Evolutionary conservation across 2,329 filamentous ascomycete genomes (phyloP).

Genomic region (Lachnellula cervina): DNA sequence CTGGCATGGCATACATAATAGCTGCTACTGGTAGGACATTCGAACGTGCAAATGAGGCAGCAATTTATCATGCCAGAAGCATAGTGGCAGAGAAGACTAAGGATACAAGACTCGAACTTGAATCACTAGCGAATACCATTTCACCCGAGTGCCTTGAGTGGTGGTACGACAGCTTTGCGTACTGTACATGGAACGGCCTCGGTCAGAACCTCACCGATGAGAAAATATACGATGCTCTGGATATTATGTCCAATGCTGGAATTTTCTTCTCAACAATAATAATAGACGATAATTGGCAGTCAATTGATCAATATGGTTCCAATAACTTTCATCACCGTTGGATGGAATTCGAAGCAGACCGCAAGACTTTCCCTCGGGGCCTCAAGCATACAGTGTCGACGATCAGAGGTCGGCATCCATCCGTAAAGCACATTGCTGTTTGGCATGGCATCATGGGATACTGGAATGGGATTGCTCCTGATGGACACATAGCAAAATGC

Average conservation of each 20-base stretch:
- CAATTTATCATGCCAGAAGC: slow-evolving; percentile 5
- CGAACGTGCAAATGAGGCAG: slow-evolving; percentile 7
- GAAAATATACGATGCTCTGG: slow-evolving; percentile 5
- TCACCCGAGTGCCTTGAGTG: background rate
- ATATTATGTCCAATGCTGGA: slow-evolving; percentile 1
- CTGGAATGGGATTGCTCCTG: slow-evolving; percentile 13
- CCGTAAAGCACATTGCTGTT: slow-evolving; percentile 13
- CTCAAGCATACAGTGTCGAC: slow-evolving; percentile 4
- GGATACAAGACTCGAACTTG: background rate
- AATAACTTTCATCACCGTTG: slow-evolving; percentile 12
- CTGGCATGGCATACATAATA: slow-evolving; percentile 1
- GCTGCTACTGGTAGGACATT: slow-evolving; percentile 5
- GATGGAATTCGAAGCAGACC: slow-evolving; percentile 11
- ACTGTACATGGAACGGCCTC: slow-evolving; percentile 17
- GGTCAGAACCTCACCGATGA: slow-evolving; percentile 6
- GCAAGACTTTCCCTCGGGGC: slow-evolving; percentile 8
- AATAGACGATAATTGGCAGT: slow-evolving; percentile 20
- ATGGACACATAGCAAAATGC: slow-evolving; percentile 3
- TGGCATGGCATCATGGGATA: slow-evolving; percentile 18
- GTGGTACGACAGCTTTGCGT: slow-evolving; percentile 8
- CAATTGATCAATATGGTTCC: slow-evolving; percentile 3
- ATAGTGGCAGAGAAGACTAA: background rate
- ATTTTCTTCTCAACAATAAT: slow-evolving; percentile 14
- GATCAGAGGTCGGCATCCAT: slow-evolving; percentile 8
- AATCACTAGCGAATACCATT: background rate